phyloP scores from a whole-genome alignment of 805 yeast genomes.

The Saturnispora mendoncae region DNA sequence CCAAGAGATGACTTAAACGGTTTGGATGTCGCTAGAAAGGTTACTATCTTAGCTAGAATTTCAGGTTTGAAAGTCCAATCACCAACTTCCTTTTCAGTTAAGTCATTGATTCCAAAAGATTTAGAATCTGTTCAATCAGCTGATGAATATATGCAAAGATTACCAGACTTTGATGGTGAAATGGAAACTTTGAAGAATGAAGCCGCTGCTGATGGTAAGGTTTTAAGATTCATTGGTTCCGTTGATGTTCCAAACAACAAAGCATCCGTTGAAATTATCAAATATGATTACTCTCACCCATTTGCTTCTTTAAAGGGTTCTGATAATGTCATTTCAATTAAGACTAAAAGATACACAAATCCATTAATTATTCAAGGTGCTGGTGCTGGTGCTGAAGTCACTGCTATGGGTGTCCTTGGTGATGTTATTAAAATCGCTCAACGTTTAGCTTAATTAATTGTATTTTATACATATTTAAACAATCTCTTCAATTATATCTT shows the following conservation, averaged over 20 bases:
- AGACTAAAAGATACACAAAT: constrained; percentile 83
- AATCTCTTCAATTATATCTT: background rate
- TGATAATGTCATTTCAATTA: constrained; percentile 89
- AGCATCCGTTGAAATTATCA: constrained; percentile 81
- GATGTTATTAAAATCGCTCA: constrained; percentile 89
- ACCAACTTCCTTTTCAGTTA: constrained; percentile 89
- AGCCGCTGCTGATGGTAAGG: constrained; percentile 78
- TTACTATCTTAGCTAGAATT: constrained; percentile 89
- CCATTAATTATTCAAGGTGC: constrained; percentile 98
- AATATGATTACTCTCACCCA: constrained; percentile 84
- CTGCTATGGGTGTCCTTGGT: constrained; percentile 80
- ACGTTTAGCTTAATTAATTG: constrained; percentile 43
- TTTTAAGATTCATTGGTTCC: constrained; percentile 86
- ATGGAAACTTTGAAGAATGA: constrained; percentile 67
- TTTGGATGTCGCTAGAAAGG: constrained; percentile 96
- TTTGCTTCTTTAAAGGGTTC: constrained; percentile 94
- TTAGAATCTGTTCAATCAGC: constrained; percentile 67
- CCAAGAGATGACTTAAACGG: constrained; percentile 99
- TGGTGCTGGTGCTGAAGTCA: constrained; percentile 72
- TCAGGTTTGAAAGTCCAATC: constrained; percentile 79
- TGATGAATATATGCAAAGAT: constrained; percentile 67
- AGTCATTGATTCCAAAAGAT: constrained; percentile 82
- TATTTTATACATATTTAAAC: background rate
- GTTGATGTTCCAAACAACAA: constrained; percentile 65
- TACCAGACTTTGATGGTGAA: constrained; percentile 78